Evolutionary conservation across 768 basidiomycete genomes (phyloP).

Genomic region (Chlorophyllum brunneum): DNA sequence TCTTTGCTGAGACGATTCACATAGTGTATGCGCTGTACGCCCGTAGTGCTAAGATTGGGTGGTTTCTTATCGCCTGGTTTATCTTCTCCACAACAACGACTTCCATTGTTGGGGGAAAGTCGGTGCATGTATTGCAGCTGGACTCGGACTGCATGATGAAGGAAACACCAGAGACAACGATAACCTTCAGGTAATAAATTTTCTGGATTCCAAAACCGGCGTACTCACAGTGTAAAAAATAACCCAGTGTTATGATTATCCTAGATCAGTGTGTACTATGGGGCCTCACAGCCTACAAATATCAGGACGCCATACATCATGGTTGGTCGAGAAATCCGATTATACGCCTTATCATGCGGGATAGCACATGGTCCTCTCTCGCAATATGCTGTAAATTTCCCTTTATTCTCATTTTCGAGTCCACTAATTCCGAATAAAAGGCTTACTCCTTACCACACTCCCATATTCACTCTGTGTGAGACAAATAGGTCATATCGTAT

Average conservation of each 20-base stretch:
- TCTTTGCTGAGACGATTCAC: background rate
- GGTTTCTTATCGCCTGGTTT: background rate
- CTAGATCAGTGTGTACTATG: background rate
- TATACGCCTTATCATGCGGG: constrained; percentile 1
- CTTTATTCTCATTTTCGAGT: background rate
- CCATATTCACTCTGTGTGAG: background rate
- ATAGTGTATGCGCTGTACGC: background rate
- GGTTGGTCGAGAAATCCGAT: constrained; percentile 2
- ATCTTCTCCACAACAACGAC: background rate
- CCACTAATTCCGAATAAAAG: background rate
- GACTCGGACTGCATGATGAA: background rate
- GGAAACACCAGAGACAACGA: background rate
- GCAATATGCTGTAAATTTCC: background rate
- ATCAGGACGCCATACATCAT: background rate
- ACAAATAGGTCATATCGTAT: constrained; percentile 1
- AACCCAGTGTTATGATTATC: background rate
- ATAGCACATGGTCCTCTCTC: background rate
- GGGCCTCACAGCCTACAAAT: background rate
- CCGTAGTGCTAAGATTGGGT: background rate
- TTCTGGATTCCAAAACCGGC: too few relatives aligned
- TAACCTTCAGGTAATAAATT: background rate
- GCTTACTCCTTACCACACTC: background rate
- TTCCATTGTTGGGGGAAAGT: background rate
- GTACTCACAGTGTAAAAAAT: too few relatives aligned
- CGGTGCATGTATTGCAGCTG: background rate